Percentiles rank a stretch among this genome's conserved stretches.
phyloP scores from a whole-genome alignment of 441 rosid species.

The Croton laevigatus region DNA sequence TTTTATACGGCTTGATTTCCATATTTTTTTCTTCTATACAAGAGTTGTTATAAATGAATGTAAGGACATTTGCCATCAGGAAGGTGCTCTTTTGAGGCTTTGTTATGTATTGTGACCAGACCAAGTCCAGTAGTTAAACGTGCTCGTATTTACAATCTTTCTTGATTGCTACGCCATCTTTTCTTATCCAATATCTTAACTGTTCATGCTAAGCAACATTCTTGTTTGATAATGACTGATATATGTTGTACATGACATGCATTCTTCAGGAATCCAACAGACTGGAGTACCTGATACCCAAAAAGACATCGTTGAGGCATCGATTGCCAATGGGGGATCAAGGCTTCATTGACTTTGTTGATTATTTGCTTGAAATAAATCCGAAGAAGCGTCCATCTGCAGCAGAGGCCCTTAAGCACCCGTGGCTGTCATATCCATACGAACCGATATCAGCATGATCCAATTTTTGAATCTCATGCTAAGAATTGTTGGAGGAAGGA shows the following conservation, averaged over 20 bases:
- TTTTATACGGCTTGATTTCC: too few species aligned
- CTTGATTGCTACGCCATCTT: neutral
- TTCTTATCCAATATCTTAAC: neutral
- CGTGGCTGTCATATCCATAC: constrained; percentile 83
- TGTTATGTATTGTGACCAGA: too few species aligned
- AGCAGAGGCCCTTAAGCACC: constrained; percentile 79
- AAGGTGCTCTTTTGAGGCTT: too few species aligned
- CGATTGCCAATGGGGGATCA: constrained; percentile 96
- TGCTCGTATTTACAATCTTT: neutral
- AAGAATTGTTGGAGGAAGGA: constrained; percentile 22
- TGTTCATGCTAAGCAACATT: neutral
- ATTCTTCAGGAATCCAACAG: constrained; percentile 68
- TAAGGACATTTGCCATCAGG: too few species aligned
- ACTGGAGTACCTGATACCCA: constrained; percentile 81
- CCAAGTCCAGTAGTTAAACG: too few species aligned
- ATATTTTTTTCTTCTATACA: too few species aligned
- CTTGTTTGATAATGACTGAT: neutral
- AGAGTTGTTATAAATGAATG: too few species aligned
- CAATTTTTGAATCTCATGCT: constrained; percentile 7
- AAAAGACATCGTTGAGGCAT: constrained; percentile 82
- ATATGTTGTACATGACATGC: neutral
- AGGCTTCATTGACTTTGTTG: constrained; percentile 84
- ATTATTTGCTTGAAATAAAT: constrained; percentile 78
- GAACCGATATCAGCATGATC: constrained; percentile 90
- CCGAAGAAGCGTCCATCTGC: constrained; percentile 97